phyloP scores from a whole-genome alignment of 1,139 yeast species.

The Candida sp. region DNA sequence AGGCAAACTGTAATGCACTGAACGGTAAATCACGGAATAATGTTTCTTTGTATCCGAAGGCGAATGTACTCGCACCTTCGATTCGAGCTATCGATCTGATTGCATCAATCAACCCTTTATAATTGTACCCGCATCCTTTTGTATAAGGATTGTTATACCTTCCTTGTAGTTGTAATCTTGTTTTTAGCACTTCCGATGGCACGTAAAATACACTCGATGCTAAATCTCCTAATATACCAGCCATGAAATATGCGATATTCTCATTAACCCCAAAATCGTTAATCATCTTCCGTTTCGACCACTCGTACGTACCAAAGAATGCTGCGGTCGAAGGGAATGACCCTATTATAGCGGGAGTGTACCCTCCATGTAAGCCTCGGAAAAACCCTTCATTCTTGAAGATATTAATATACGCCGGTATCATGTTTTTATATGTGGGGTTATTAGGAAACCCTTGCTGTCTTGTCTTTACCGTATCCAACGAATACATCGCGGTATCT shows the following conservation, averaged over 20 bases:
- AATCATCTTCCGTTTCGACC: slow-evolving; percentile 67
- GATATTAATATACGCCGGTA: slow-evolving; percentile 71
- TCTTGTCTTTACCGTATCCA: slow-evolving; percentile 94
- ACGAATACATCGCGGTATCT: slow-evolving; percentile 89
- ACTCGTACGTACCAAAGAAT: slow-evolving; percentile 89
- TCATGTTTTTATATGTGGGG: slow-evolving; percentile 61
- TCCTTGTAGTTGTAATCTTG: slow-evolving; percentile 91
- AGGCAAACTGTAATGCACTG: slow-evolving; percentile 93
- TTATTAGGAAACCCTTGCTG: slow-evolving; percentile 88
- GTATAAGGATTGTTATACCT: slow-evolving; percentile 76
- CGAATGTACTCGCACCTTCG: slow-evolving; percentile 77
- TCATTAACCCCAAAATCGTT: slow-evolving; percentile 68
- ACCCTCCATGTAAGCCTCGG: slow-evolving; percentile 89
- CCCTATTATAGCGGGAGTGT: slow-evolving; percentile 87
- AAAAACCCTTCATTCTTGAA: slow-evolving; percentile 78
- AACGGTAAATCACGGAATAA: slow-evolving; percentile 89
- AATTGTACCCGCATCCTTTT: slow-evolving; percentile 77
- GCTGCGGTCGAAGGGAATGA: slow-evolving; percentile 92
- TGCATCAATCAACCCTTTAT: slow-evolving; percentile 69
- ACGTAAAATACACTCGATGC: slow-evolving; percentile 91
- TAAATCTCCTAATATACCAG: slow-evolving; percentile 90
- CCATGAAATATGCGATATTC: slow-evolving; percentile 72
- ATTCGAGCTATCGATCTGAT: slow-evolving; percentile 52
- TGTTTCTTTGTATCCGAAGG: slow-evolving; percentile 93
- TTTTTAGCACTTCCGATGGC: slow-evolving; percentile 96